Percentiles rank a stretch among this genome's conserved stretches.
Conservation (phyloP, 208 protist genomes). For the Wallacemonas sp. region DNA sequence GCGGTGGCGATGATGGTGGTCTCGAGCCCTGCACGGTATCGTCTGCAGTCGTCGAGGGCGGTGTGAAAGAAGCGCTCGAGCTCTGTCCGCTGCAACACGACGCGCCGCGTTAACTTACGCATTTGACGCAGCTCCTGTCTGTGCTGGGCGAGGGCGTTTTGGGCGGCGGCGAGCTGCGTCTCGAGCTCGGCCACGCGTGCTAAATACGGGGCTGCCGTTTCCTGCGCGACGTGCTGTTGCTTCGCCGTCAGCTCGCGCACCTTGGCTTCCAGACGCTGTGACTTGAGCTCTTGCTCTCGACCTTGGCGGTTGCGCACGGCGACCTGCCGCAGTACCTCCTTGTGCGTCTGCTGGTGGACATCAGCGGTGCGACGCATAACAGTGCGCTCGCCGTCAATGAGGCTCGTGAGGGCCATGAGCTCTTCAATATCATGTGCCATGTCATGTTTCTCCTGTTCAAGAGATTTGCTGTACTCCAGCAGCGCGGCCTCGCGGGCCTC, state of each 20-base stretch:
- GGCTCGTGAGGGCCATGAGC: conserved; percentile 56
- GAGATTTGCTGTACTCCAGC: conserved; percentile 37
- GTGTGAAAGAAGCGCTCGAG: conserved; percentile 82
- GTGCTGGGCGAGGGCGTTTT: conserved; percentile 39
- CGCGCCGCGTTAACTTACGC: conserved; percentile 42
- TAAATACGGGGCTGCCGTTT: conserved; percentile 39
- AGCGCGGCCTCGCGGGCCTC: conserved; percentile 44
- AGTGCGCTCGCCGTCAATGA: conserved; percentile 46
- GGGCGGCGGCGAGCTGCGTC: conserved; percentile 45
- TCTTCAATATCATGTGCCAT: conserved; percentile 67
- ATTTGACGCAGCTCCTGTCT: conserved; percentile 54
- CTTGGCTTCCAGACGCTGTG: conserved; percentile 53
- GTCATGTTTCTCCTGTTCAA: conserved; percentile 51
- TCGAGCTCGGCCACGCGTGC: conserved; percentile 39
- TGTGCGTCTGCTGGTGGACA: conserved; percentile 56
- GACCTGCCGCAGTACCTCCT: conserved; percentile 58
- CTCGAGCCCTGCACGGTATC: conserved; percentile 29
- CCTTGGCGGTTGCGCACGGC: conserved; percentile 37
- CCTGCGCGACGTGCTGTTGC: conserved; percentile 24
- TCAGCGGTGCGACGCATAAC: conserved; percentile 42
- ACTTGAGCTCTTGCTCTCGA: conserved; percentile 48
- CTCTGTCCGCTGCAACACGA: conserved; percentile 70
- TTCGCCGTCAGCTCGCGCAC: conserved; percentile 43
- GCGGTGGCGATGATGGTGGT: background rate
- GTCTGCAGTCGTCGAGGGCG: conserved; percentile 60